Evolutionary conservation across 1,139 yeast genomes (phyloP), one percentile per base, ranked within the genome.

Genomic region (Kodamaea sp.): DNA sequence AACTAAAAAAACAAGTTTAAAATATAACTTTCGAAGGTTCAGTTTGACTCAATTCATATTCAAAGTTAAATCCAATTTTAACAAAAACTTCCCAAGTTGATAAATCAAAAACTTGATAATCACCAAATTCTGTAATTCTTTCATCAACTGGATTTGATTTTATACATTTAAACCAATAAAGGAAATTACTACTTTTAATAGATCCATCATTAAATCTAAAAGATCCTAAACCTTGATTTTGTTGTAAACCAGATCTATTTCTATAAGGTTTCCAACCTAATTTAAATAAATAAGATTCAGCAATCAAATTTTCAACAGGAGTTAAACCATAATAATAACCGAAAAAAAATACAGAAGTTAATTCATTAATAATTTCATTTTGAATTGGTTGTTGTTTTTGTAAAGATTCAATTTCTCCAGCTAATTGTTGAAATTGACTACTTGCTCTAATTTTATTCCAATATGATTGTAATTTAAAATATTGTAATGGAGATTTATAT

Each of bases 301-400:
- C 76, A 28, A 70, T 63, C 44, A 69, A 57, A 48, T 70, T 55
- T 38, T 58, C 62, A 29, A 57, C 40, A 9, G 75, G 77, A 1
- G 82, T 73, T 31, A 73, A 55, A 2, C 81, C 81, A 54, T 70
- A 79, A 50, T 79, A 81, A 50, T 65, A 78, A 3, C 83, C 85
- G 55, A 70, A 81, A 49, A 81, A 81, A 36, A 80, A 61, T 3
- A 78, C 78, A 40, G 72, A 65, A 10, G 70, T 65, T 41, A 70
- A 50, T 49, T 70, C 71, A 33, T 66, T 62, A 32, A 63, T 54
- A 29, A 58, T 41, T 10, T 58, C 63, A 37, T 64, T 40, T 25
- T 38, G 44, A 3, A 40, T 25, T 7, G 39, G 39, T 26, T 35
- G 41, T 29, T 38, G 39, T 11, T 36, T 31, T 27, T 36, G 42